Evolutionary conservation across 2,329 filamentous ascomycete genomes (phyloP), one percentile per base, ranked within the genome.

Genomic region (Daldinia eschscholtzii): DNA sequence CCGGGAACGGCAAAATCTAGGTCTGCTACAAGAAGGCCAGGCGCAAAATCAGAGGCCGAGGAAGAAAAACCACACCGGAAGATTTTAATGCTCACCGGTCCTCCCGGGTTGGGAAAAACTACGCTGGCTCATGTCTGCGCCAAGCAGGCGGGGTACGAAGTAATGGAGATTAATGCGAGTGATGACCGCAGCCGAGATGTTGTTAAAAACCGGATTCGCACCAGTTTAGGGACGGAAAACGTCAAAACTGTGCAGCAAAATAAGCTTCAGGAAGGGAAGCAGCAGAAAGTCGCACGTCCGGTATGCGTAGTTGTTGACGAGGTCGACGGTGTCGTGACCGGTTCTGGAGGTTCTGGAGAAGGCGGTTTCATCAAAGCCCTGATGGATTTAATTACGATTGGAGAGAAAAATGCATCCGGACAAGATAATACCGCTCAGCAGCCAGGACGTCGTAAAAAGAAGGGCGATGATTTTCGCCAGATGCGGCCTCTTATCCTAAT

Each of bases 61-160:
- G 90, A 92, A 61, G 93, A 97, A 78, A 92, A 90, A 71, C 86
- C 89, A 33, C 93, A 97, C 77, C 88, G 91, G 68, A 98, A 98
- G 79, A 93, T 99, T 6, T 81, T 99, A 10, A 87, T 99, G 76
- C 83, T 99, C 15, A 94, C 95, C 0, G 97, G 96, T 0, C 94
- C 96, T 0, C 96, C 96, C 0, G 96, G 96, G 1, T 83, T 99
- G 10, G 96, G 96, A 30, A 99, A 99, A 83, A 99, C 96, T 0
- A 99, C 96, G 0, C 80, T 99, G 55, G 96, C 96, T 1, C 96
- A 99, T 80, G 96, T 99, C 0, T 98, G 96, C 78, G 97, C 97
- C 0, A 91, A 87, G 73, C 96, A 99, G 80, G 96, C 96, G 4
- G 96, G 96, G 0, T 99, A 99, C 75, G 96, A 98, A 76, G 92